Percentiles rank a stretch among this genome's conserved stretches.
Conservation (phyloP, 1,139 yeast species). For the Yamadazyma spencermartinsiae region DNA sequence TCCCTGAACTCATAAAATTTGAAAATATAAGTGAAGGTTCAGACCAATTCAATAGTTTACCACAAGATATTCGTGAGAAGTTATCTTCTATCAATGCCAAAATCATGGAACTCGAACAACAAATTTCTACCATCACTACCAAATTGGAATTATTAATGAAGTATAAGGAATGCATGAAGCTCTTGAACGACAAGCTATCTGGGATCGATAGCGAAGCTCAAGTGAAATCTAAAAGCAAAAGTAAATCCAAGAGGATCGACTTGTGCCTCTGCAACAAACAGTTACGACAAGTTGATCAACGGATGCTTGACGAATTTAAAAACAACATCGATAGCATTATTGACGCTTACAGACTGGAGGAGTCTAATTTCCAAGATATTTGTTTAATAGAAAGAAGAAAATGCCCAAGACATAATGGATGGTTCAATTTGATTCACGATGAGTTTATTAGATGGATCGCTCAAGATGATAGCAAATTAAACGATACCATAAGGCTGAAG, state of each 20-base stretch:
- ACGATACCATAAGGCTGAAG: slow-evolving; percentile 9
- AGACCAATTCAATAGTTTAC: slow-evolving; percentile 26
- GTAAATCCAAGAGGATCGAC: slow-evolving; percentile 18
- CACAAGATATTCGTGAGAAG: slow-evolving; percentile 26
- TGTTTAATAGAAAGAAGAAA: slow-evolving; percentile 67
- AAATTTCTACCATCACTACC: slow-evolving; percentile 19
- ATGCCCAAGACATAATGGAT: slow-evolving; percentile 66
- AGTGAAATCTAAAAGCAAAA: not conserved
- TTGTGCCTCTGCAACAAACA: slow-evolving; percentile 14
- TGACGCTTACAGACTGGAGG: slow-evolving; percentile 16
- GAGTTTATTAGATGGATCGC: slow-evolving; percentile 34
- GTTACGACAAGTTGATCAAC: slow-evolving; percentile 9
- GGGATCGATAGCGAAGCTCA: slow-evolving; percentile 15
- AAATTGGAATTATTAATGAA: slow-evolving; percentile 25
- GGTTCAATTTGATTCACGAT: slow-evolving; percentile 59
- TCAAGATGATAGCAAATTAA: slow-evolving; percentile 21
- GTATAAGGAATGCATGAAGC: slow-evolving; percentile 37
- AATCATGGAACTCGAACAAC: slow-evolving; percentile 20
- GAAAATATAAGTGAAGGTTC: slow-evolving; percentile 21
- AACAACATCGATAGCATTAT: slow-evolving; percentile 20
- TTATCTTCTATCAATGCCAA: slow-evolving; percentile 22
- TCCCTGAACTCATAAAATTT: slow-evolving; percentile 44
- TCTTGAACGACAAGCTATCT: slow-evolving; percentile 36
- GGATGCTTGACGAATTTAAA: slow-evolving; percentile 11
- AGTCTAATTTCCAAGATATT: slow-evolving; percentile 23